A percentile compares a stretch with the other conserved stretches of the same genome.
phyloP scores from a whole-genome alignment of 768 basidiomycete species.

The Rhizopogon sp. region DNA sequence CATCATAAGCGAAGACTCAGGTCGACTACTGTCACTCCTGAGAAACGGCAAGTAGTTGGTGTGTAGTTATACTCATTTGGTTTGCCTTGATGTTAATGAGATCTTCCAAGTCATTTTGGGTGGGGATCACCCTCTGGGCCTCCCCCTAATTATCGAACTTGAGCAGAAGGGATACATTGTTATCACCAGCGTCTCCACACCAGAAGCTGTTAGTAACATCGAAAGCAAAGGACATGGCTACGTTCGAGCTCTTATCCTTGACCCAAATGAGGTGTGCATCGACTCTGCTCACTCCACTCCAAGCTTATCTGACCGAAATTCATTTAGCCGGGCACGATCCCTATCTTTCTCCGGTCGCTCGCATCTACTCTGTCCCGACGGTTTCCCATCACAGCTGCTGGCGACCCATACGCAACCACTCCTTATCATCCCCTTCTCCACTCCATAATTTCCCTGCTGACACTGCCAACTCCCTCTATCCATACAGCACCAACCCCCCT shows the following conservation, averaged over 20 bases:
- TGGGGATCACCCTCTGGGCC: conserved; percentile 67
- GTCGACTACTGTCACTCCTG: conserved; percentile 25
- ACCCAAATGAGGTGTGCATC: conserved; percentile 63
- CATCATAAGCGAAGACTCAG: conserved; percentile 18
- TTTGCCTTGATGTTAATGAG: neutral
- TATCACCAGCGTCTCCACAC: conserved; percentile 69
- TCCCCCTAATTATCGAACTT: conserved; percentile 68
- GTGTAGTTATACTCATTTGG: conserved; percentile 9
- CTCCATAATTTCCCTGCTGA: conserved; percentile 72
- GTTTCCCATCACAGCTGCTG: conserved; percentile 73
- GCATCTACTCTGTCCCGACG: conserved; percentile 74
- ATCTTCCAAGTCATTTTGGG: conserved; percentile 64
- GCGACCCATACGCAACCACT: conserved; percentile 75
- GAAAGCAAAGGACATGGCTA: conserved; percentile 70
- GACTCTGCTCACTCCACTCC: neutral
- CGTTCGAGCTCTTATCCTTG: conserved; percentile 75
- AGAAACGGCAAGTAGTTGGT: conserved; percentile 44
- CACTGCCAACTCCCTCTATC: conserved; percentile 41
- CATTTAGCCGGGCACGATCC: conserved; percentile 61
- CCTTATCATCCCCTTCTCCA: conserved; percentile 67
- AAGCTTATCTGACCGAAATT: conserved; percentile 5
- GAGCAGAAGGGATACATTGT: conserved; percentile 81
- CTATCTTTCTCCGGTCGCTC: conserved; percentile 76
- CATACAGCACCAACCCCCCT: conserved; percentile 49
- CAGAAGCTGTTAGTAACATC: conserved; percentile 58